Evolutionary conservation across 805 yeast genomes (phyloP).

Genomic region (Millerozyma miso): DNA sequence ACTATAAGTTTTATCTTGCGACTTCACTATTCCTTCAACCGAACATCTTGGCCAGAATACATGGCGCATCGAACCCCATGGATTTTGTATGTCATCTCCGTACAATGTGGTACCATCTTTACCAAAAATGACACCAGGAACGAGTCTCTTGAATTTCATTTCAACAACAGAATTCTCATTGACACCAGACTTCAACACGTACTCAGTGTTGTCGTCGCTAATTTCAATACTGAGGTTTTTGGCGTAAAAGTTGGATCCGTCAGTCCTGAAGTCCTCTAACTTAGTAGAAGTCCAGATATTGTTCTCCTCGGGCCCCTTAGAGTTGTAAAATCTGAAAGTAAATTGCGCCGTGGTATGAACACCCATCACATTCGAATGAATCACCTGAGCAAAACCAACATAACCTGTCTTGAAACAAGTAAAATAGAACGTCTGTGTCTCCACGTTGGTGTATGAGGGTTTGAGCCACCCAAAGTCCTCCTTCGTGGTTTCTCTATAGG

Average conservation of each 20-base stretch:
- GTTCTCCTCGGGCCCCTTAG: slow-evolving; percentile 41
- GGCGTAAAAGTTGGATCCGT: slow-evolving; percentile 78
- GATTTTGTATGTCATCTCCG: slow-evolving; percentile 77
- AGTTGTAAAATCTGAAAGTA: slow-evolving; percentile 76
- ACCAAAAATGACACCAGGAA: slow-evolving; percentile 87
- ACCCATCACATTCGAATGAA: slow-evolving; percentile 89
- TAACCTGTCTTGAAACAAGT: slow-evolving; percentile 56
- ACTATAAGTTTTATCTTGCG: slow-evolving; percentile 28
- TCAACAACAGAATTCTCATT: slow-evolving; percentile 69
- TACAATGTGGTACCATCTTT: slow-evolving; percentile 79
- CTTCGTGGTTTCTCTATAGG: slow-evolving; percentile 50
- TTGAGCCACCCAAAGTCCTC: slow-evolving; percentile 72
- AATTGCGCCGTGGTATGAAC: slow-evolving; percentile 89
- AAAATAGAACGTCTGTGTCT: slow-evolving; percentile 91
- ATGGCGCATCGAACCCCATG: slow-evolving; percentile 98
- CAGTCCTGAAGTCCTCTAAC: slow-evolving; percentile 69
- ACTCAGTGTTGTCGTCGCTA: slow-evolving; percentile 49
- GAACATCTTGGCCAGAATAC: slow-evolving; percentile 91
- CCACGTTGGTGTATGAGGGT: slow-evolving; percentile 85
- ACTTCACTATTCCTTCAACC: slow-evolving; percentile 60
- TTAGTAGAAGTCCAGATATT: slow-evolving; percentile 89
- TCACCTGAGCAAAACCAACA: slow-evolving; percentile 88
- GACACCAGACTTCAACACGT: slow-evolving; percentile 55
- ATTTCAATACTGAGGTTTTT: slow-evolving; percentile 63
- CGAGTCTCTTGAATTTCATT: slow-evolving; percentile 53